phyloP scores from a whole-genome alignment of 257 asterid genomes.

The Petrea volubilis region DNA sequence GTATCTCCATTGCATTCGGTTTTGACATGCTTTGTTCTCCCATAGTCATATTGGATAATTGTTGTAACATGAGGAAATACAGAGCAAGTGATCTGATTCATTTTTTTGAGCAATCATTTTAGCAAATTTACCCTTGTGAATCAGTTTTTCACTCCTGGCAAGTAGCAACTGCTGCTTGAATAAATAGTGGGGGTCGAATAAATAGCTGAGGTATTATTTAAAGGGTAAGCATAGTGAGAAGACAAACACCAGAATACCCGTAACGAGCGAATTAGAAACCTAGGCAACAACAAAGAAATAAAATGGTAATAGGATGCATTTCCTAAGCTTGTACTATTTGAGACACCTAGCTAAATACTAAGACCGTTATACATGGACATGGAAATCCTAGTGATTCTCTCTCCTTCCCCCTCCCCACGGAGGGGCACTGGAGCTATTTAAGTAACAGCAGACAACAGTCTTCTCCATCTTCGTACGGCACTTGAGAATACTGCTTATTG shows the following conservation, averaged over 20 bases:
- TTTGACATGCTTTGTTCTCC: slow-evolving; percentile 27
- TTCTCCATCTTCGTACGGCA: background rate
- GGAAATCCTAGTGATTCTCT: background rate
- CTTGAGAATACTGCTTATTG: background rate
- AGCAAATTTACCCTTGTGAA: background rate
- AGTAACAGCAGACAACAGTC: background rate
- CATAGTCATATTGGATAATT: background rate
- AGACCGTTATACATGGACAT: background rate
- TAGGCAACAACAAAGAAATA: background rate
- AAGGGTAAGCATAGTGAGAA: background rate
- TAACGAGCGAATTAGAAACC: too few relatives aligned
- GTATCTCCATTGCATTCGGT: slow-evolving; percentile 17
- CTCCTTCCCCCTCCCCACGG: background rate
- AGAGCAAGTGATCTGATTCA: background rate
- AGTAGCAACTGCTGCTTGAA: background rate
- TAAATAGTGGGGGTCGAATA: background rate
- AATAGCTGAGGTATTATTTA: background rate
- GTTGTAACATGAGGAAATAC: slow-evolving; percentile 24
- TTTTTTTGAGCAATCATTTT: background rate
- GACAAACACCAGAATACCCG: too few relatives aligned
- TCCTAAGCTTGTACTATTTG: slow-evolving; percentile 8
- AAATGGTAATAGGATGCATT: background rate
- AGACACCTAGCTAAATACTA: background rate
- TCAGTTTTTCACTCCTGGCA: background rate
- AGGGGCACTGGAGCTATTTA: background rate